Conservation (phyloP, 805 yeast species). For the Babjeviella inositovora region DNA sequence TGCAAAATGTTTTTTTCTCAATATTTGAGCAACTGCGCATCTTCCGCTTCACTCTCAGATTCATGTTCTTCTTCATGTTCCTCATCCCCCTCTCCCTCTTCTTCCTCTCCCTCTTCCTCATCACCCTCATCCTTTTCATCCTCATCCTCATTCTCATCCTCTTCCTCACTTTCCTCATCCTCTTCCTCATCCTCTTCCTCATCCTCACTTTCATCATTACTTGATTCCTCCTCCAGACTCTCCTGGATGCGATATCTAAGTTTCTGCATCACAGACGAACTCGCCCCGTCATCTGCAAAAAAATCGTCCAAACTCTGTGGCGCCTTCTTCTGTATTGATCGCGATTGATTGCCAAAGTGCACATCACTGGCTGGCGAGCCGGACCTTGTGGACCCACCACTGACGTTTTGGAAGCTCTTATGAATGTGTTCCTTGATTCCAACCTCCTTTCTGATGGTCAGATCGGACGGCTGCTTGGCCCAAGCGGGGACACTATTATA, state of each 20-base stretch:
- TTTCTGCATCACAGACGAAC: conserved; percentile 6
- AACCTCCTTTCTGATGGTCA: no score
- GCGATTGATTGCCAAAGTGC: no score
- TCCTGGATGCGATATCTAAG: conserved; percentile 4
- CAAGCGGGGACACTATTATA: no score
- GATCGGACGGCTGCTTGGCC: no score
- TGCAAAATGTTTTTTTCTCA: no score
- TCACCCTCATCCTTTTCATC: conserved; percentile 12
- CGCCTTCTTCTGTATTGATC: conserved; percentile 25
- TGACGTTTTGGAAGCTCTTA: no score
- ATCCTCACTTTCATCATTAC: conserved; percentile 4
- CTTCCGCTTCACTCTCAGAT: conserved; percentile 6
- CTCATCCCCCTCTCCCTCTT: conserved; percentile 13
- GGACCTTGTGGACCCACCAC: no score
- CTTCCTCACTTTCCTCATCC: conserved; percentile 11
- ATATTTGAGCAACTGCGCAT: conserved; percentile 2
- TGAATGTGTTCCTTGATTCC: no score
- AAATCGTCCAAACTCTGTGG: conserved; percentile 81
- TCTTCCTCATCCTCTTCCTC: conserved; percentile 11
- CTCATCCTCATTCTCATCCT: conserved; percentile 8
- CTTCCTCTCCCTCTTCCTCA: conserved; percentile 12
- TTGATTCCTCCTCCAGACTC: conserved; percentile 7
- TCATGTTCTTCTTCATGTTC: conserved; percentile 10
- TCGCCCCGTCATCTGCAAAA: conserved; percentile 31
- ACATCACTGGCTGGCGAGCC: no score